phyloP scores from a whole-genome alignment of 495 filamentous ascomycete genomes.

The Penicillium riverlandense region DNA sequence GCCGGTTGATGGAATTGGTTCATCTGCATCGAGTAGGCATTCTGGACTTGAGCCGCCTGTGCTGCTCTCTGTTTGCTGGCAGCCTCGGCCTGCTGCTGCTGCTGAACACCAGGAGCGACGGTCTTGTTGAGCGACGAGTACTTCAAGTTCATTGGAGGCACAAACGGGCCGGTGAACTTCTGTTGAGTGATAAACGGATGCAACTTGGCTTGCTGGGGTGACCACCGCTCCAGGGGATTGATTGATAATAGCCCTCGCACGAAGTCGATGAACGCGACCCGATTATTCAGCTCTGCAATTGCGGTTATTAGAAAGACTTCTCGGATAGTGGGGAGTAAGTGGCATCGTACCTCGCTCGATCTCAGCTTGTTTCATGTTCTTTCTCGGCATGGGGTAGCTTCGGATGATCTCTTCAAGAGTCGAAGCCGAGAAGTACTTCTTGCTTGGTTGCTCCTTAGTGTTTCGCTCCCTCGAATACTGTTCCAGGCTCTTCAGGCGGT shows the following conservation, averaged over 20 bases:
- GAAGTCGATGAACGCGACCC: constrained; percentile 98
- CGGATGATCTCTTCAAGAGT: constrained; percentile 95
- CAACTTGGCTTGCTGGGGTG: constrained; percentile 92
- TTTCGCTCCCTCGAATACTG: constrained; percentile 92
- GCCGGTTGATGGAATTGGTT: constrained; percentile 44
- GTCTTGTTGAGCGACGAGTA: constrained; percentile 74
- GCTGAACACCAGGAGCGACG: constrained; percentile 91
- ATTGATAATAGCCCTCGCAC: constrained; percentile 92
- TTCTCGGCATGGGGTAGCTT: constrained; percentile 94
- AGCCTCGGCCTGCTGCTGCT: constrained; percentile 91
- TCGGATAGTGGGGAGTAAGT: not conserved
- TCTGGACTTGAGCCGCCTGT: constrained; percentile 54
- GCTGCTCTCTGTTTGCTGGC: constrained; percentile 77
- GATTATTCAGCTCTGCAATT: constrained; percentile 86
- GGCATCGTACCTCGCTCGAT: constrained; percentile 78
- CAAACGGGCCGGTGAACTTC: constrained; percentile 91
- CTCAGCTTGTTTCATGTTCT: constrained; percentile 98
- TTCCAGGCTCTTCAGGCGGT: constrained; percentile 93
- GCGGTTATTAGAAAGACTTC: constrained; percentile 14
- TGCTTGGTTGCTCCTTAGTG: constrained; percentile 97
- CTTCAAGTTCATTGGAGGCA: constrained; percentile 96
- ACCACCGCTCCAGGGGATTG: constrained; percentile 96
- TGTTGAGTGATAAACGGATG: constrained; percentile 99
- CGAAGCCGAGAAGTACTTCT: constrained; percentile 96
- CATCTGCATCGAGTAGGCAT: constrained; percentile 53